Base-by-base conservation (phyloP, 1,139 yeast genomes). In the Taphrina betulina region DNA sequence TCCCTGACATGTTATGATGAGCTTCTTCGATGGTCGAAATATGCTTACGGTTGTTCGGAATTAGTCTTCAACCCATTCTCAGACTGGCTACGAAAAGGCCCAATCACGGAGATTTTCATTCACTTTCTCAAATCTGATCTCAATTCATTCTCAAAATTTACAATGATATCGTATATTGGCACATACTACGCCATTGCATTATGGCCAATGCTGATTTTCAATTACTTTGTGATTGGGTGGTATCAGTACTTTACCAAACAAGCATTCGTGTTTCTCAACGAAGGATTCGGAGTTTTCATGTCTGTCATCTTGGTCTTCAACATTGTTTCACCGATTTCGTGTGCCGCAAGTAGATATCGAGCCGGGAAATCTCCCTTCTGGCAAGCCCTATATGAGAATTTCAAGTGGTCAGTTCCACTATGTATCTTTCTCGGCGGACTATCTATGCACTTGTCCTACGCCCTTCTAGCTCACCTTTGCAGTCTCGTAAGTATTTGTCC, bases 1-100 rank as follows among this genome's bases (percentile, higher is more conserved):
- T 58, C 61, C 16, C 42, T 60, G 35, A 60, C 61, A 1, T 58
- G 59, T n/a, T 57, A 58, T 23, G 61, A 60, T 34, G 61, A 60
- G 37, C 34, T 60, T 14, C 55, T 58, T 22, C 59, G 61, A 12
- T 60, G 61, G 61, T 57, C 58, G 23, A 60, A 58, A 36, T 58
- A 58, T 23, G 61, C 61, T 24, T 58, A 58, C 20, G 61, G 61
- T 5, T 57, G 61, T 20, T 57, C 58, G 37, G 61, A 58, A 41
- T 53, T 58, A 8, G 48, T 58, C 48, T 60, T 60, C 42, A 43
- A 48, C 17, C 61, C 61, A 3, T 36, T 51, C 42, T 48, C 51
- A 26, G 46, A 58, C 36, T 60, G 61, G 61, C 24, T 45, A 20
- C 26, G 31, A n/a, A 42, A 40, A 10, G 58, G 59, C 10, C 40